Evolutionary conservation across 768 basidiomycete species (phyloP).

Genomic region (Dendrothele bispora): DNA sequence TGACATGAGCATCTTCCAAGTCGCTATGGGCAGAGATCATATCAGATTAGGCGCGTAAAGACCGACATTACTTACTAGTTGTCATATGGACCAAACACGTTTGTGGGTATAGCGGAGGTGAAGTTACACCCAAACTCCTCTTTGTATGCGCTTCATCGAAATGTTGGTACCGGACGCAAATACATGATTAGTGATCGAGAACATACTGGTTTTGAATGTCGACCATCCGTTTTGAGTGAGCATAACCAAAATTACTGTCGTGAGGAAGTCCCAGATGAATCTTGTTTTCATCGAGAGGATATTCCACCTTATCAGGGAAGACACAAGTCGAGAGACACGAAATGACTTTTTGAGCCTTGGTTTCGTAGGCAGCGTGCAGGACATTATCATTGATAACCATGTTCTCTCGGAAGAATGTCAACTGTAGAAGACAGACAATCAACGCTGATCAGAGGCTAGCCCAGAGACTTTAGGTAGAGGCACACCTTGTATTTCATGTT

Average conservation of each 20-base stretch:
- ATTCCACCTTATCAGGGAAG: constrained; percentile 93
- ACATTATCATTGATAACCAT: constrained; percentile 95
- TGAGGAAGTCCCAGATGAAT: constrained; percentile 93
- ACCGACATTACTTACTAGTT: constrained; percentile 65
- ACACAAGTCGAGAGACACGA: constrained; percentile 98
- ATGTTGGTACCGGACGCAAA: background rate
- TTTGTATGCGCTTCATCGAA: constrained; percentile 81
- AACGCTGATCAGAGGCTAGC: background rate
- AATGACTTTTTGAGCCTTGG: constrained; percentile 73
- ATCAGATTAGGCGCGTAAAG: constrained; percentile 6
- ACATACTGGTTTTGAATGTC: constrained; percentile 92
- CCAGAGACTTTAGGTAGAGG: background rate
- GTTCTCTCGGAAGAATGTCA: constrained; percentile 93
- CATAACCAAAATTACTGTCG: constrained; percentile 94
- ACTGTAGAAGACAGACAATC: constrained; percentile 35
- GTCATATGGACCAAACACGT: constrained; percentile 93
- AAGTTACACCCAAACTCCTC: constrained; percentile 95
- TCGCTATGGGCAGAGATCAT: constrained; percentile 48
- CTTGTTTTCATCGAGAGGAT: constrained; percentile 91
- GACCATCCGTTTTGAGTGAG: constrained; percentile 93
- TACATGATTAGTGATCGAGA: background rate
- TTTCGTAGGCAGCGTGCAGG: constrained; percentile 69
- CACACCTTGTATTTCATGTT: constrained; percentile 93
- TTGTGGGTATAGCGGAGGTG: constrained; percentile 95
- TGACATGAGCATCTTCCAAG: constrained; percentile 89